Conservation (phyloP, 345 rosid genomes). For the Aegle marmelos region DNA sequence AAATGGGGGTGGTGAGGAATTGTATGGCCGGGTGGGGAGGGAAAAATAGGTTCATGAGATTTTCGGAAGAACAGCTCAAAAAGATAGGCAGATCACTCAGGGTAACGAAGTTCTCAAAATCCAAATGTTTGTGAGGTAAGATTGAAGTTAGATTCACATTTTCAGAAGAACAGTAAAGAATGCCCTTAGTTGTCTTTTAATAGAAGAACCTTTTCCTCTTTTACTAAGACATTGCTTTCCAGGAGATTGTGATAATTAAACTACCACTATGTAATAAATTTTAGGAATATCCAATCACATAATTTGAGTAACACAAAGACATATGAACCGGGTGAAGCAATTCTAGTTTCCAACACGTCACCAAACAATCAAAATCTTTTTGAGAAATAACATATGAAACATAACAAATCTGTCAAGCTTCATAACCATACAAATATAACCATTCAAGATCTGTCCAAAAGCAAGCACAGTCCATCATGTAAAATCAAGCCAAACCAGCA, state of each 20-base stretch:
- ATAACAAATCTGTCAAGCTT: neutral
- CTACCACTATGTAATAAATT: neutral
- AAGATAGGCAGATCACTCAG: neutral
- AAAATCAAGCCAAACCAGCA: neutral
- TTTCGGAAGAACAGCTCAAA: neutral
- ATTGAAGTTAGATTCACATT: neutral
- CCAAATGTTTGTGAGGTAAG: neutral
- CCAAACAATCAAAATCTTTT: neutral
- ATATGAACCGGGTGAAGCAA: too few species aligned
- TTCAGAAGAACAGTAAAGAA: neutral
- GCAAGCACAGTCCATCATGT: neutral
- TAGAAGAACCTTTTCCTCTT: neutral
- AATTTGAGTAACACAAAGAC: neutral
- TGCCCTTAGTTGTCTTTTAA: neutral
- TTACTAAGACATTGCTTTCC: neutral
- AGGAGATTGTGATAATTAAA: neutral
- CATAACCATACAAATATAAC: neutral
- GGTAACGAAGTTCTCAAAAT: neutral
- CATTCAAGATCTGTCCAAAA: neutral
- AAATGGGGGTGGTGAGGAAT: too few species aligned
- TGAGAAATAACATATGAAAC: neutral
- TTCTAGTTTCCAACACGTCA: neutral
- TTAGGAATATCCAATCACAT: neutral
- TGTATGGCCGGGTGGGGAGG: too few species aligned
- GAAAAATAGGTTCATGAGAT: neutral